Evolutionary conservation across 2,329 filamentous ascomycete genomes (phyloP).

Genomic region (Penicillium sp.): DNA sequence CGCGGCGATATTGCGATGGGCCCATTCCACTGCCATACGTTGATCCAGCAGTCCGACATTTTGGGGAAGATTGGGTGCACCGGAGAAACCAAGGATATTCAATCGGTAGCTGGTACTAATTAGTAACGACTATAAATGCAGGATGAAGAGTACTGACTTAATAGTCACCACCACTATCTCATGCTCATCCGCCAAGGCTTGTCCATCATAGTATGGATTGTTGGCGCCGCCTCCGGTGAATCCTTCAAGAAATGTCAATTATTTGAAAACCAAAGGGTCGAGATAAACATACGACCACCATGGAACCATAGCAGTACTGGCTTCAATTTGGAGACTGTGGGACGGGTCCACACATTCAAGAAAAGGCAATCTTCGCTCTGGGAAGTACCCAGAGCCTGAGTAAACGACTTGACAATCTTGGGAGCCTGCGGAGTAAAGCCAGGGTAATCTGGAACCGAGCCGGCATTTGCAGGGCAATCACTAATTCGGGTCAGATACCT

Average conservation of each 20-base stretch:
- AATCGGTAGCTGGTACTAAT: conserved; percentile 32
- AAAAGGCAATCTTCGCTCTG: conserved; percentile 39
- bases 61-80: conserved; percentile 28
- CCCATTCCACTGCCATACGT: conserved; percentile 53
- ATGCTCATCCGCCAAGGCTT: conserved; percentile 36
- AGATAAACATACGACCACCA: conserved; percentile 37
- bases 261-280: not conserved
- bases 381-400: conserved; percentile 19
- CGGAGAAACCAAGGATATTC: conserved; percentile 45
- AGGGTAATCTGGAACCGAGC: conserved; percentile 20
- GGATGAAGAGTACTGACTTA: conserved; percentile 26
- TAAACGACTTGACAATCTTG: conserved; percentile 22
- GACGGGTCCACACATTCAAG: conserved; percentile 34
- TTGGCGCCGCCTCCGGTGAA: conserved; percentile 38
- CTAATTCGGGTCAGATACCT: conserved; percentile 10
- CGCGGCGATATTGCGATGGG: conserved; percentile 48
- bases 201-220: conserved; percentile 39
- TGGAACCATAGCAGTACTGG: conserved; percentile 45
- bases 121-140: not conserved
- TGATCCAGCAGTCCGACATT: conserved; percentile 56
- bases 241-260: conserved; percentile 20
- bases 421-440: conserved; percentile 21
- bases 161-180: conserved; percentile 45
- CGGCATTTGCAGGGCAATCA: conserved; percentile 25
- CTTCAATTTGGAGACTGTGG: conserved; percentile 23